Evolutionary conservation across 495 filamentous ascomycete genomes (phyloP), one percentile per base, ranked within the genome.

Genomic region (Aspergillus steynii): DNA sequence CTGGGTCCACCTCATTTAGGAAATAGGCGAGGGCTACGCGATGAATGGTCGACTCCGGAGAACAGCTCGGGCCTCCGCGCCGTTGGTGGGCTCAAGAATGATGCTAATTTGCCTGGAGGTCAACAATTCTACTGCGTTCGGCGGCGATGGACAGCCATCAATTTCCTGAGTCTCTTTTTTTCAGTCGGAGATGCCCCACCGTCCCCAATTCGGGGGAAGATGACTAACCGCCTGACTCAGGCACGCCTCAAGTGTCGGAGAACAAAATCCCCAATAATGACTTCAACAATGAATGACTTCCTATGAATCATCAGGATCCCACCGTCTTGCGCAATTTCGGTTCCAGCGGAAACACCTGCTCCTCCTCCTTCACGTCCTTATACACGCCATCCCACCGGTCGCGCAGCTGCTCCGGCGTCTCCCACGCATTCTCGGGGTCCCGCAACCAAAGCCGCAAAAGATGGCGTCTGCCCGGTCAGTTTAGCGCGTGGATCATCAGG

Each of bases 331-430:
- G 27, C 29, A 50, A 15, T 31, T 32, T 57, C 0, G 83, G 81
- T 63, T 86, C 82, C 29, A 85, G 72, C 2, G 85, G 82, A 67
- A 88, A 82, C 1, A 76, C 74, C 46, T 82, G 74, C 26, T 76
- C 77, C 45, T 85, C 80, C 14, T 75, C 71, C 4, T 64, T 78
- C 31, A 86, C 76, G 31, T 75, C 78, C 15, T 77, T 74, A 61
- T 83, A 87, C 4, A 88, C 71, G 5, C 75, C 71, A 51, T 79
- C 76, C 82, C 83, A 87, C 3, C 78, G 72, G n/a, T 70, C 64
- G 53, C 71, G 65, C 49, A 85, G 71, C 10, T 67, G 71, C 7
- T 70, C 66, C 0, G 86, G 86, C 9, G 78, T 83, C 50, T 77
- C 62, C 82, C 83, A 86, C 1, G 79, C 79, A 53, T 77, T 66